A percentile compares a stretch with the other conserved stretches of the same genome.
Evolutionary conservation across 129 eudicot genomes (phyloP).

Genomic region (Erigeron canadensis): DNA sequence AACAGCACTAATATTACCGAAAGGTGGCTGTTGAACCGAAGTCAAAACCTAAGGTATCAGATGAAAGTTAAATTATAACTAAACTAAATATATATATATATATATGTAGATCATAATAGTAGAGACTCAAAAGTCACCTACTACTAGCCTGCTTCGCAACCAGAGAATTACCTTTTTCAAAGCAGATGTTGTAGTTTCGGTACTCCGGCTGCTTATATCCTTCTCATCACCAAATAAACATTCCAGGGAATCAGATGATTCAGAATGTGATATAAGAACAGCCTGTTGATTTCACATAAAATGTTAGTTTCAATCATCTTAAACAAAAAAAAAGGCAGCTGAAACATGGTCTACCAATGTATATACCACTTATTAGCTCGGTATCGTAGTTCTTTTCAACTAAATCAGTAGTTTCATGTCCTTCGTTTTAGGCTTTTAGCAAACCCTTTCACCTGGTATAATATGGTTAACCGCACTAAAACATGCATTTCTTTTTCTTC

Average conservation of each 20-base stretch:
- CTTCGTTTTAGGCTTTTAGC: background rate
- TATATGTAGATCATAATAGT: background rate
- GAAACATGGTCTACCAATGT: slow-evolving; percentile 13
- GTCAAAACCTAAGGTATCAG: background rate
- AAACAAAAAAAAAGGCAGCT: slow-evolving; percentile 17
- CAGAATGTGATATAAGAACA: slow-evolving; percentile 41
- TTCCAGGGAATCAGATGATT: slow-evolving; percentile 76
- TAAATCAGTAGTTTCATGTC: background rate
- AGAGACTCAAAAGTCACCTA: background rate
- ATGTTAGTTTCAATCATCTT: slow-evolving; percentile 19
- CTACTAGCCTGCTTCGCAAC: background rate
- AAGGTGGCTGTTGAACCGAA: background rate
- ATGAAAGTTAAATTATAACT: background rate
- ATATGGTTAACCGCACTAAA: no score
- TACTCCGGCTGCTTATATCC: slow-evolving; percentile 35
- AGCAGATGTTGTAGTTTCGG: slow-evolving; percentile 15
- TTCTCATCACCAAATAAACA: slow-evolving; percentile 60
- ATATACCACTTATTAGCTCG: background rate
- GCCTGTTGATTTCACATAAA: slow-evolving; percentile 47
- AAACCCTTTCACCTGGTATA: slow-evolving; percentile 14
- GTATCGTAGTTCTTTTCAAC: background rate
- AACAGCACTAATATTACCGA: slow-evolving; percentile 15
- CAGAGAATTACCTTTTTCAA: slow-evolving; percentile 55
- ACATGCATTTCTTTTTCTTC: no score
- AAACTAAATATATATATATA: no score